These are phyloP conservation scores for Mrakia gelida DNA, from an alignment of 768 basidiomycete genomes.

Conservation along the genomic window DNA sequence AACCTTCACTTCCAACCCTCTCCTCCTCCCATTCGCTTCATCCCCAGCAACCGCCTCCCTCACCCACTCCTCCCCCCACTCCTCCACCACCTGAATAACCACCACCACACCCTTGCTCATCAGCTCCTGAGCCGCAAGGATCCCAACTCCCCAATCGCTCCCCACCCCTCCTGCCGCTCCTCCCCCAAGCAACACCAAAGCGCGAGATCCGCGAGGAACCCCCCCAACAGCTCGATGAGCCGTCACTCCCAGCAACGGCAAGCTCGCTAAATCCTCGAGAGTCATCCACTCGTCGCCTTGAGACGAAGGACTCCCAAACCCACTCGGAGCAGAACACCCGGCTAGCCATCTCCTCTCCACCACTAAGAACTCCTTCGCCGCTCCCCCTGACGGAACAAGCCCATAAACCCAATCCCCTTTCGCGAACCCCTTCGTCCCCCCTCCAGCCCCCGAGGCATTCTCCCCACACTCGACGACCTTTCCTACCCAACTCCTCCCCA, in stretches of 20 bases:
- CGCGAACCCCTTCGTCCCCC: conserved; percentile 30
- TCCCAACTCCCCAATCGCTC: conserved; percentile 36
- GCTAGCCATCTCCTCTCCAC: conserved; percentile 36
- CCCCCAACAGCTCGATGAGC: conserved; percentile 33
- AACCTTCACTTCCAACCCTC: conserved; percentile 17
- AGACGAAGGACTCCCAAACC: conserved; percentile 22
- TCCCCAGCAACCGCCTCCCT: background rate
- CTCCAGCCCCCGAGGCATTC: background rate
- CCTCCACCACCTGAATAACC: conserved; percentile 24
- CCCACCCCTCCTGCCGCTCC: conserved; percentile 27
- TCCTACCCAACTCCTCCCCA: conserved; percentile 38
- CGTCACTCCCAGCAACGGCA: conserved; percentile 35
- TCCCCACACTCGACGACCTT: conserved; percentile 38
- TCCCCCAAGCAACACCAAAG: conserved; percentile 31
- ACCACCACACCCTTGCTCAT: conserved; percentile 25
- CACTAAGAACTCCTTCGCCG: conserved; percentile 36
- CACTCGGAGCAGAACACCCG: conserved; percentile 17
- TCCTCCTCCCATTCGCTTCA: conserved; percentile 8
- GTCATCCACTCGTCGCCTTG: conserved; percentile 23
- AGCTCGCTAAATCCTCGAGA: conserved; percentile 36
- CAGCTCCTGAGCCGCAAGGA: conserved; percentile 33
- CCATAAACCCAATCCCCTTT: conserved; percentile 40
- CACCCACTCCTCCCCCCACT: conserved; percentile 23
- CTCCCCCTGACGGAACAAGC: conserved; percentile 34
- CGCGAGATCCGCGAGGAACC: conserved; percentile 33